These are phyloP conservation scores for Candida hungchunana DNA, from an alignment of 805 yeast genomes.

Conservation along the genomic window DNA sequence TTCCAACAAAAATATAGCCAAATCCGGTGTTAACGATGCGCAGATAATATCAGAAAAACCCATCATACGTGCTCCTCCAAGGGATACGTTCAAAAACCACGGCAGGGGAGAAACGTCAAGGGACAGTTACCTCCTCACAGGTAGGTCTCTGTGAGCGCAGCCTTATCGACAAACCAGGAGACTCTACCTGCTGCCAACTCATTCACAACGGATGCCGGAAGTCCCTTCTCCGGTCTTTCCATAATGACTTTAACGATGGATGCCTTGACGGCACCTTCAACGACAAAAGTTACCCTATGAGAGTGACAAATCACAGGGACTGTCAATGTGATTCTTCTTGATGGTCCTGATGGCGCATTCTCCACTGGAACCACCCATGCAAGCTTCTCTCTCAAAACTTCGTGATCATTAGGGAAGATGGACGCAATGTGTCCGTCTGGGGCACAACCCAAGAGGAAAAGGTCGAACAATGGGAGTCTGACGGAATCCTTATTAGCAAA, in stretches of 20 bases:
- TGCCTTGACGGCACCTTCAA: slow-evolving; percentile 94
- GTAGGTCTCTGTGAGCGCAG: slow-evolving; percentile 64
- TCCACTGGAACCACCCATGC: slow-evolving; percentile 96
- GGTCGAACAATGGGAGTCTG: slow-evolving; percentile 90
- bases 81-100: too few species aligned
- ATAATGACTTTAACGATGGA: slow-evolving; percentile 85
- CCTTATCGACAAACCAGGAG: slow-evolving; percentile 96
- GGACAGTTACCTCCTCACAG: slow-evolving; percentile 4
- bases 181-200: slow-evolving; percentile 97
- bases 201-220: slow-evolving; percentile 90
- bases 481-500: slow-evolving; percentile 97
- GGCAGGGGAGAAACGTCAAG: too few species aligned
- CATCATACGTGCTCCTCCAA: too few species aligned
- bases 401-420: slow-evolving; percentile 85
- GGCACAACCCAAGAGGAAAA: slow-evolving; percentile 91
- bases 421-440: slow-evolving; percentile 98
- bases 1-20: too few species aligned
- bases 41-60: too few species aligned
- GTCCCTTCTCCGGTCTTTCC: slow-evolving; percentile 96
- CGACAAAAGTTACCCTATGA: slow-evolving; percentile 88
- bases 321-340: slow-evolving; percentile 80
- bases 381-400: slow-evolving; percentile 77
- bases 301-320: slow-evolving; percentile 95
- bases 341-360: slow-evolving; percentile 87
- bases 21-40: too few species aligned